Evolutionary conservation across 805 yeast species (phyloP).

Genomic region (Debaryomyces tyrocola): DNA sequence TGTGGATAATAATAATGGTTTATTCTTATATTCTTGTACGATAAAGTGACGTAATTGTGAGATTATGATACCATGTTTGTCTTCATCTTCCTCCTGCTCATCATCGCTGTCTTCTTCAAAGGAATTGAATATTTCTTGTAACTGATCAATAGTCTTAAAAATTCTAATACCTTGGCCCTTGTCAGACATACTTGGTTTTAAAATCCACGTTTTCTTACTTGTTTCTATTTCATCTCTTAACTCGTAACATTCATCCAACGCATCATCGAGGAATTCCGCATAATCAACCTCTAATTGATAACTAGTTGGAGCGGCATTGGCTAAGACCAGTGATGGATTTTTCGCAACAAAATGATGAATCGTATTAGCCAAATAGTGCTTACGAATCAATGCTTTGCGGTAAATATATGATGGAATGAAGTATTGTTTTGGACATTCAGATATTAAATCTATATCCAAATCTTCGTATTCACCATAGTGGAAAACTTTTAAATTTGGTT

Average conservation of each 20-base stretch:
- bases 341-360: constrained; percentile 74
- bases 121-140: constrained; percentile 80
- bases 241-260: constrained; percentile 90
- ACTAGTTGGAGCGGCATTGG: constrained; percentile 66
- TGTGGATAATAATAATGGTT: constrained; percentile 64
- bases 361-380: constrained; percentile 85
- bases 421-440: constrained; percentile 47
- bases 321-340: constrained; percentile 65
- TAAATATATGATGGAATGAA: constrained; percentile 78
- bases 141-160: constrained; percentile 73
- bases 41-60: constrained; percentile 90
- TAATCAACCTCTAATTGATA: constrained; percentile 86
- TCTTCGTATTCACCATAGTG: constrained; percentile 93
- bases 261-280: constrained; percentile 93
- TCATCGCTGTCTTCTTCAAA: constrained; percentile 75
- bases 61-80: constrained; percentile 67
- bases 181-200: constrained; percentile 97
- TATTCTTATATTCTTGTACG: constrained; percentile 74
- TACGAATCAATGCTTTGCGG: constrained; percentile 87
- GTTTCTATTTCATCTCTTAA: constrained; percentile 72
- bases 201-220: constrained; percentile 71
- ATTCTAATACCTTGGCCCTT: constrained; percentile 93
- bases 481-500: constrained; percentile 41
- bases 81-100: constrained; percentile 48
- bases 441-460: constrained; percentile 68